Percentiles rank a stretch among this genome's conserved stretches.
phyloP scores from a whole-genome alignment of 768 basidiomycete species.

The Cystofilobasidium bisporidii region DNA sequence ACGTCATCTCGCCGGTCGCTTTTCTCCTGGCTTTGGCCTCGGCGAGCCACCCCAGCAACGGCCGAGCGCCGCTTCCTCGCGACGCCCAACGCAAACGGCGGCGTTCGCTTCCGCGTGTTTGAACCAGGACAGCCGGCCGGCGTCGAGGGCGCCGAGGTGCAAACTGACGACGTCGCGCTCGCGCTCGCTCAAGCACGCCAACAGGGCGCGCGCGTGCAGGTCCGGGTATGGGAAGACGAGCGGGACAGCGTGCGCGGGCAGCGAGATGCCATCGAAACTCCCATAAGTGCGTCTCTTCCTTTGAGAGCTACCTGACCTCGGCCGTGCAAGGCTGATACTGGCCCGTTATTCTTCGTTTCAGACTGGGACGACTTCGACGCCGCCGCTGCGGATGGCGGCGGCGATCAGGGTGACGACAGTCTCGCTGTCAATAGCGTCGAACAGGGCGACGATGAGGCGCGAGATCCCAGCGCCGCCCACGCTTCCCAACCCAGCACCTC shows the following conservation, averaged over 20 bases:
- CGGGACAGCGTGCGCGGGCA: neutral
- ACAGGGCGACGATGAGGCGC: neutral
- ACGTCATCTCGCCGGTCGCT: neutral
- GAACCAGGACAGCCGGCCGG: neutral
- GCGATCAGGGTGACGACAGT: neutral
- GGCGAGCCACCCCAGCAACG: neutral
- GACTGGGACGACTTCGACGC: conserved; percentile 4
- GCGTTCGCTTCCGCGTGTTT: neutral
- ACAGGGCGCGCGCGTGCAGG: neutral
- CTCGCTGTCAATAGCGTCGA: neutral
- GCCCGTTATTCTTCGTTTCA: neutral
- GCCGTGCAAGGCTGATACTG: too few relatives aligned
- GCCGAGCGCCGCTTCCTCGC: conserved; percentile 2
- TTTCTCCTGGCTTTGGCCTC: neutral
- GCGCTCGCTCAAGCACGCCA: neutral
- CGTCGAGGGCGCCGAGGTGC: neutral
- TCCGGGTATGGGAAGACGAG: neutral
- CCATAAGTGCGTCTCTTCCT: neutral
- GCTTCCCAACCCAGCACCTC: neutral
- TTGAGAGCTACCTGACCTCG: neutral
- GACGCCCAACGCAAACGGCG: neutral
- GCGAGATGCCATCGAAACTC: neutral
- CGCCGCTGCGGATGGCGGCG: neutral
- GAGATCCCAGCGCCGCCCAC: neutral
- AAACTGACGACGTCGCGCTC: neutral